Evolutionary conservation across 1,139 yeast species (phyloP), one percentile per base, ranked within the genome.

Genomic region (Suhomyces ambrosiae): DNA sequence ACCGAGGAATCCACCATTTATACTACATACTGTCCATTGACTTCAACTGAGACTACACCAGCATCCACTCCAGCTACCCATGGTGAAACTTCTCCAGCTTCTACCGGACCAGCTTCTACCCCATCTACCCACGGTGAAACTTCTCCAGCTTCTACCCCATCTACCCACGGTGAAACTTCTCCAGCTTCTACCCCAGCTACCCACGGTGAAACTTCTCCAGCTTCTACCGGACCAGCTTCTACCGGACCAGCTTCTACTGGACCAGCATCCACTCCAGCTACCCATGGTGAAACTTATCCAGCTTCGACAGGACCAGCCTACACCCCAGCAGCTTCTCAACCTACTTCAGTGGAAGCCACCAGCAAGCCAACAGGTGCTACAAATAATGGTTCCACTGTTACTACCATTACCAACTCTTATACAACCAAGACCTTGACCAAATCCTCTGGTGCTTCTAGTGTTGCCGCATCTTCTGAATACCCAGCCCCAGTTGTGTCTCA

Each of bases 1-100:
- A 38, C 44, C 13, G 44, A 44, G 18, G 35, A 37, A 18, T 28
- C 39, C 26, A 53, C 56, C 21, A 32, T 43, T 16, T 44, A 43
- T 45, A 50, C 54, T 36, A 52, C 56, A 15, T 52, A 43, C 49
- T 52, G 56, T 38, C 57, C 57, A 26, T 35, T 50, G 42, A 27
- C 47, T 19, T 52, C 58, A 23, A 8, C 24, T 32, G 27, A 28
- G 14, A 8, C 23, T 23, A 17, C 19, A 8, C 13, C 27, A 10
- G 23, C 35, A 3, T 14, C 41, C 16, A 27, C 25, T 7, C 33
- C 40, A 31, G 23, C 19, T 17, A 26, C 40, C 13, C 27, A 14
- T 4, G 21, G n/a, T 26, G 21, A 15, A 26, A 5, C 29, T 15
- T 10, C 29, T 19, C 30, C 23, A 23, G 24, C n/a, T 10, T 11